Percentiles rank a stretch among this genome's conserved stretches.
These are phyloP conservation scores for Nemania diffusa DNA, from an alignment of 2,329 filamentous ascomycete species.

Conservation along the genomic window DNA sequence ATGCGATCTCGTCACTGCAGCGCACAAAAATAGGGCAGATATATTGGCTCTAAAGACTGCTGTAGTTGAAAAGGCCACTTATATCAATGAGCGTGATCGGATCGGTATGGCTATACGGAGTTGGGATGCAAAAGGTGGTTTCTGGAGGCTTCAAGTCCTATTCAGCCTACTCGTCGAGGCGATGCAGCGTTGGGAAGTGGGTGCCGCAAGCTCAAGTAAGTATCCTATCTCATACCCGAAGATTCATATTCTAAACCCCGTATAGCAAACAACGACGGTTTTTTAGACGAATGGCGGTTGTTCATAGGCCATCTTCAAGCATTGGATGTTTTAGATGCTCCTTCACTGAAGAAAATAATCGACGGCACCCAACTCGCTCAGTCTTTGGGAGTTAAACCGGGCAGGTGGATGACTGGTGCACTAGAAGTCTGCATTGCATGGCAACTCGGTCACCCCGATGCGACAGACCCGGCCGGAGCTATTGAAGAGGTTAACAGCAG, in stretches of 20 bases:
- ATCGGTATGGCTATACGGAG: slow-evolving; percentile 79
- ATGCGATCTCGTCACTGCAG: slow-evolving; percentile 72
- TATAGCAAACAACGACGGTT: slow-evolving; percentile 45
- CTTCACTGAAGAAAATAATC: slow-evolving; percentile 70
- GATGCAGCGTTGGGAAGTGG: slow-evolving; percentile 53
- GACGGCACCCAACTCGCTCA: slow-evolving; percentile 80
- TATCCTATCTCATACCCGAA: slow-evolving; percentile 16
- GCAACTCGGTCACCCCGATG: slow-evolving; percentile 83
- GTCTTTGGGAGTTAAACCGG: slow-evolving; percentile 75
- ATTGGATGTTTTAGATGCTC: slow-evolving; percentile 67
- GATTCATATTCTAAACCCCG: slow-evolving; percentile 30
- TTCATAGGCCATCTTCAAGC: slow-evolving; percentile 66
- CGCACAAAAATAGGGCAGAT: slow-evolving; percentile 69
- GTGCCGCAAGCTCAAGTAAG: slow-evolving; percentile 55
- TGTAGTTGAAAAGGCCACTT: slow-evolving; percentile 58
- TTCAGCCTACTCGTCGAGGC: slow-evolving; percentile 75
- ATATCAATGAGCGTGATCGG: slow-evolving; percentile 66
- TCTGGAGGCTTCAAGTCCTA: slow-evolving; percentile 78
- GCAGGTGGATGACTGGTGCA: slow-evolving; percentile 85
- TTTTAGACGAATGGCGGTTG: slow-evolving; percentile 62
- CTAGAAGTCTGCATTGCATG: slow-evolving; percentile 84
- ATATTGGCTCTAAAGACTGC: slow-evolving; percentile 72
- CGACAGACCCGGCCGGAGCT: slow-evolving; percentile 66
- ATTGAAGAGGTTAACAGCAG: slow-evolving; percentile 67
- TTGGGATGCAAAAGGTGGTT: slow-evolving; percentile 71